Percentiles rank a stretch among this genome's conserved stretches.
Conservation (phyloP, 768 basidiomycete genomes). For the Lactifluus echinatus region DNA sequence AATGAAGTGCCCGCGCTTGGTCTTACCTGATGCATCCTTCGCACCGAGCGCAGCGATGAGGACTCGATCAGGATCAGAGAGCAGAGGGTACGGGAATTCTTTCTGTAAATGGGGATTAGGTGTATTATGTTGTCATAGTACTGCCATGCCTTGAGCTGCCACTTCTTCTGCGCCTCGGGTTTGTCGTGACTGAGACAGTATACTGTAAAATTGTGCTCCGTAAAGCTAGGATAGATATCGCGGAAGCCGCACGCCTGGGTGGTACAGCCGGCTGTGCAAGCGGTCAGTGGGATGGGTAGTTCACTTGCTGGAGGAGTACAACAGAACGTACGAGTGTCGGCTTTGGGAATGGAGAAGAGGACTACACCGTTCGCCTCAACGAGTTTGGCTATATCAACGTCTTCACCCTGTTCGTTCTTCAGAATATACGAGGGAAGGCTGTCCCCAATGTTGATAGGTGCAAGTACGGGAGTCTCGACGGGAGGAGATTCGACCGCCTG, state of each 20-base stretch:
- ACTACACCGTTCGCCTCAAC: constrained; percentile 67
- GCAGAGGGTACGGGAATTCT: constrained; percentile 72
- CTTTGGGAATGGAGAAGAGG: constrained; percentile 77
- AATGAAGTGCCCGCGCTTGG: constrained; percentile 89
- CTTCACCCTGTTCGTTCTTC: constrained; percentile 80
- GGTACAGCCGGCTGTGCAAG: constrained; percentile 70
- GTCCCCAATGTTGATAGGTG: constrained; percentile 61
- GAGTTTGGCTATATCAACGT: constrained; percentile 58
- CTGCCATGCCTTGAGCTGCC: constrained; percentile 70
- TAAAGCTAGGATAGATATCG: constrained; percentile 73
- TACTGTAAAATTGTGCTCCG: constrained; percentile 54
- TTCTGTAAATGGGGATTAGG: constrained; percentile 40
- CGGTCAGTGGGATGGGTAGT: neutral
- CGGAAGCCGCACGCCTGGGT: constrained; percentile 89
- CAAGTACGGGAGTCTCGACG: constrained; percentile 3
- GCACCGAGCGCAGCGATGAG: constrained; percentile 81
- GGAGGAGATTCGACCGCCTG: neutral
- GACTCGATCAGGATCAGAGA: constrained; percentile 80
- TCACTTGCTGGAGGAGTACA: neutral
- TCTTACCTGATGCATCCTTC: constrained; percentile 50
- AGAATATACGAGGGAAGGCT: constrained; percentile 62
- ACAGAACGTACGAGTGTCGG: constrained; percentile 63
- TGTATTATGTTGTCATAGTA: neutral
- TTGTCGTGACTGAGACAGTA: constrained; percentile 82
- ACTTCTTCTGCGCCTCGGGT: constrained; percentile 65